phyloP scores from a whole-genome alignment of 805 yeast genomes.

The Alloascoidea africana region DNA sequence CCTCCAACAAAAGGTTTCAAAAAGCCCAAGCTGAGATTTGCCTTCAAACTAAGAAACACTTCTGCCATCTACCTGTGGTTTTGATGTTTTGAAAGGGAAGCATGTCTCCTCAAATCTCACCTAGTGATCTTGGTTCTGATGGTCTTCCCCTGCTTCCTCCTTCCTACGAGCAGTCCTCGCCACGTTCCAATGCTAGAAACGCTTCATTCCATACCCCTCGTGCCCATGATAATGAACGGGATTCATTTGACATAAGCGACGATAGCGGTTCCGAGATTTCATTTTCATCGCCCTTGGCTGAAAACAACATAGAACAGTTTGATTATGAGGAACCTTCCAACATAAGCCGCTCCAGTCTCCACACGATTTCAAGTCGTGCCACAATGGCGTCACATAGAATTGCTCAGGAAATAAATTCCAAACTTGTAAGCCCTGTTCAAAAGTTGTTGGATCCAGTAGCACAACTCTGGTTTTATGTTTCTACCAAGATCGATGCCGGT shows the following conservation, averaged over 20 bases:
- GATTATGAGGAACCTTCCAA: conserved; percentile 26
- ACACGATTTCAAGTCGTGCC: conserved; percentile 8
- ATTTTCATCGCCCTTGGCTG: too few species aligned
- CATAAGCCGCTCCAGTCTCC: background rate
- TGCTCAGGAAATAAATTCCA: conserved; percentile 9
- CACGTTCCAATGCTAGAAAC: background rate
- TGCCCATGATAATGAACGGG: too few species aligned
- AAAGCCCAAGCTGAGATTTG: too few species aligned
- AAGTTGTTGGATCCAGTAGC: conserved; percentile 34
- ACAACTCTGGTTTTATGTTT: conserved; percentile 17
- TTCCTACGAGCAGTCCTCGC: background rate
- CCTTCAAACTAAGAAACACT: too few species aligned
- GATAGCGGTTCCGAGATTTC: too few species aligned
- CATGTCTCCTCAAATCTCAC: too few species aligned
- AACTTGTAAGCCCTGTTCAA: conserved; percentile 24
- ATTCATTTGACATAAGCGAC: too few species aligned
- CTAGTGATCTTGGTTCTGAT: background rate
- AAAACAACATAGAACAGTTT: conserved; percentile 19
- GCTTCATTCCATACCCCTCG: background rate
- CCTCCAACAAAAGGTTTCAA: too few species aligned
- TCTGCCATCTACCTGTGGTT: too few species aligned
- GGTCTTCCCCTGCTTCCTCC: background rate
- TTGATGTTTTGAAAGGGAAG: too few species aligned
- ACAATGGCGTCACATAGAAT: conserved; percentile 9
- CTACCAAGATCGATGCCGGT: conserved; percentile 34